Conservation (phyloP, 306 rosid genomes). For the Cucumis melo region DNA sequence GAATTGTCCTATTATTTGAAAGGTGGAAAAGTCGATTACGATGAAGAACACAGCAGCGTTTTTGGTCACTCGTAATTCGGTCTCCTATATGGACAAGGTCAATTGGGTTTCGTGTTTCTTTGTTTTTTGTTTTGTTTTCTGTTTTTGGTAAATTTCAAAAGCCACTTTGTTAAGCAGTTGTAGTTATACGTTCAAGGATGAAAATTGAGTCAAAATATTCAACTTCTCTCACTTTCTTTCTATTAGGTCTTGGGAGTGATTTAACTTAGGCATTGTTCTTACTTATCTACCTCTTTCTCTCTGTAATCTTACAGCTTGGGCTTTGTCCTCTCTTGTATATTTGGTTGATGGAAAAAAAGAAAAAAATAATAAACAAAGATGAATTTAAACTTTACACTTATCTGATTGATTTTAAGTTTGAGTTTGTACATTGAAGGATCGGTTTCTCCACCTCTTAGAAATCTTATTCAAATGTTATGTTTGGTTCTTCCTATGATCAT, state of each 20-base stretch:
- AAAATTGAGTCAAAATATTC: too few species aligned
- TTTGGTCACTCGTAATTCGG: constrained; percentile 83
- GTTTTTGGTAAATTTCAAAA: too few species aligned
- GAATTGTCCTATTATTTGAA: constrained; percentile 87
- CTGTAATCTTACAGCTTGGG: background rate
- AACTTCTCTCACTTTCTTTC: too few species aligned
- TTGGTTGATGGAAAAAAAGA: background rate
- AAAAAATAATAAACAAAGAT: background rate
- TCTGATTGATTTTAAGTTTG: background rate
- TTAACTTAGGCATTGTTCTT: background rate
- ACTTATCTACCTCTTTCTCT: background rate
- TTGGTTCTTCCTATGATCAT: background rate
- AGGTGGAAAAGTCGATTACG: constrained; percentile 92
- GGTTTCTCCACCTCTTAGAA: constrained; percentile 50
- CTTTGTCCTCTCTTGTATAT: background rate
- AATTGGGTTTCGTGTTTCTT: background rate
- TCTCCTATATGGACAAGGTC: constrained; percentile 63
- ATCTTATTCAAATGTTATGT: background rate
- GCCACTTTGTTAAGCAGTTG: too few species aligned
- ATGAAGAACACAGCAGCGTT: constrained; percentile 76
- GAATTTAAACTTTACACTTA: constrained; percentile 8
- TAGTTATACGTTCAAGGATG: too few species aligned
- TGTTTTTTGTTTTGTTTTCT: too few species aligned
- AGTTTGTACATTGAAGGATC: constrained; percentile 64
- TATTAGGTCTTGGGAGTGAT: too few species aligned